Base-by-base conservation (phyloP, 129 eudicot genomes). In the Pulicaria dysenterica region DNA sequence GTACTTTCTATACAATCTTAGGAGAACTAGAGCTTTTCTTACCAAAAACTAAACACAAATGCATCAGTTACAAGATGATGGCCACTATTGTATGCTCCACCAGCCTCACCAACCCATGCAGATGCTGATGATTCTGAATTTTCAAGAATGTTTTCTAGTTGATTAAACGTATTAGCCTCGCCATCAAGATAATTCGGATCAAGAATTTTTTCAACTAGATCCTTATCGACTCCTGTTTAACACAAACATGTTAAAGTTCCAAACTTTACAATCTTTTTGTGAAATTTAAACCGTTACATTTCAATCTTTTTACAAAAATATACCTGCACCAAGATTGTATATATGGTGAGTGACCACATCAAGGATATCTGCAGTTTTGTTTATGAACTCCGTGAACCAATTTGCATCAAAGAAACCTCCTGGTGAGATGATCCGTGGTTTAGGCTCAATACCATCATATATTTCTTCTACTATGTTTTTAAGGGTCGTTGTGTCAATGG, bases 81-180 rank as follows among this genome's bases (percentile, higher is more conserved):
- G 38, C 97, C 96, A 14, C 96, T 91, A 63, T 86, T 88, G 73
- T 86, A 88, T 8, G 95, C 96, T 11, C 97, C 97, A 63, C 97
- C 97, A 36, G 97, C 67, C 77, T 91, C 97, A 17, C 97, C 96
- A 78, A 91, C 93, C 97, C 97, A 91, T 5, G 97, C 89, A 11
- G 66, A 44, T 14, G 93, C 87, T 0, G 79, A 84, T 45, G 75
- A 74, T 6, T 40, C 71, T 5, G 89, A 84, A 58, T 51, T 64
- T 70, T 81, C 77, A 41, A 91, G 58, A 16, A 79, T 69, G 73
- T 64, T 79, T 50, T 84, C 58, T 76, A 91, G 89, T 58, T 77
- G 78, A 67, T 75, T 83, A 54, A 87, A 91, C 4, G 86, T 82
- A 64, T 78, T 82, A 0, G 80, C 89, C 77, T 61, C 87, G 0